Percentiles rank a stretch among this genome's conserved stretches.
Conservation (phyloP, 176 grass and related monocot genomes). For the Alopecurus myosuroides region DNA sequence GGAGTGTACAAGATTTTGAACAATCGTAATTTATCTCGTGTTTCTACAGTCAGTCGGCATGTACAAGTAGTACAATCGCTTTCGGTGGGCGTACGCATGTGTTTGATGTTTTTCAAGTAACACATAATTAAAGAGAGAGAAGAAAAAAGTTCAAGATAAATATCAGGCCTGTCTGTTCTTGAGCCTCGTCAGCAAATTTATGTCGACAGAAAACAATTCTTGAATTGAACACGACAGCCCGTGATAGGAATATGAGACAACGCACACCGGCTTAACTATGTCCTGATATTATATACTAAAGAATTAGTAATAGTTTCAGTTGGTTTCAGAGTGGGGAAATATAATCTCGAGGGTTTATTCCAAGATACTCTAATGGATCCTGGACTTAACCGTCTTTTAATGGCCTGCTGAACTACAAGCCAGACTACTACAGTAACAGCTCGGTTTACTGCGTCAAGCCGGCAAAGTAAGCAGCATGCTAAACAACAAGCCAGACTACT, state of each 20-base stretch:
- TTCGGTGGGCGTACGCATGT: not conserved
- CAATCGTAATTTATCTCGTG: not conserved
- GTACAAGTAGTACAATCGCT: not conserved
- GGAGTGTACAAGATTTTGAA: not conserved
- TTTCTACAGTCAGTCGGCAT: not conserved
- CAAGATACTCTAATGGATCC: not conserved
- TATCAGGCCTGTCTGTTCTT: not conserved
- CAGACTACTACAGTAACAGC: too few relatives aligned
- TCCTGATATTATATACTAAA: too few relatives aligned
- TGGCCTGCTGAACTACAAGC: too few relatives aligned
- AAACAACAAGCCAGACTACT: conserved; percentile 13
- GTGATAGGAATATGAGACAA: not conserved
- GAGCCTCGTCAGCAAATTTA: not conserved
- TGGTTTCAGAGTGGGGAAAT: not conserved
- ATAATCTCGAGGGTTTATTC: not conserved
- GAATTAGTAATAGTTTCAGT: too few relatives aligned
- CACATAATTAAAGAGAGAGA: not conserved
- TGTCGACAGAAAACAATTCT: not conserved
- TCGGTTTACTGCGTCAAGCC: not conserved
- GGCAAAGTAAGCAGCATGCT: not conserved
- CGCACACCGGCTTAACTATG: not conserved
- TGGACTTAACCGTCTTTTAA: too few relatives aligned
- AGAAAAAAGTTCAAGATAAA: not conserved
- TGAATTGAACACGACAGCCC: not conserved
- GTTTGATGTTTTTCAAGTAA: not conserved